A percentile compares a stretch with the other conserved stretches of the same genome.
phyloP scores from a whole-genome alignment of 2,329 filamentous ascomycete genomes.

The Penicillium sp. region DNA sequence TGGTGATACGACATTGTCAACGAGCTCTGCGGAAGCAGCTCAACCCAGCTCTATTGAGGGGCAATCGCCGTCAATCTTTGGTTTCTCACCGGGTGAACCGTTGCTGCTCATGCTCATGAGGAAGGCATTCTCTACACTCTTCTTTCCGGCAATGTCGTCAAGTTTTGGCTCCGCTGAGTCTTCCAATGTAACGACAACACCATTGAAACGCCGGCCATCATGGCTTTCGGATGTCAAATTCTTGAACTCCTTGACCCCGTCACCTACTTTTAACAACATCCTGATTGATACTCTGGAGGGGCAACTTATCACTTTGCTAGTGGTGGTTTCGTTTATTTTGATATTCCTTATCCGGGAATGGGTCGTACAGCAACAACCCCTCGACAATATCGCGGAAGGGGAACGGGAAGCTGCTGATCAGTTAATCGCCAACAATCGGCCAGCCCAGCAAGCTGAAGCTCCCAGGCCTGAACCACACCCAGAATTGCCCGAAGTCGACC shows the following conservation, averaged over 20 bases:
- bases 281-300: constrained; percentile 87
- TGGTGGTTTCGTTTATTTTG: constrained; percentile 94
- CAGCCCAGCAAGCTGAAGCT: constrained; percentile 30
- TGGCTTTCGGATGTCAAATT: constrained; percentile 65
- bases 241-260: constrained; percentile 65
- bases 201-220: constrained; percentile 47
- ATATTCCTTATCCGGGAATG: constrained; percentile 96
- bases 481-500: constrained; percentile 20
- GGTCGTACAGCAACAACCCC: constrained; percentile 96
- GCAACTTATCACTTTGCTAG: constrained; percentile 87
- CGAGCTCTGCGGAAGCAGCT: constrained; percentile 31
- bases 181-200: constrained; percentile 33
- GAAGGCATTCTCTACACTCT: constrained; percentile 44
- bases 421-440: constrained; percentile 45
- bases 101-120: constrained; percentile 53
- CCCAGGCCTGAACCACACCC: constrained; percentile 20
- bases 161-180: constrained; percentile 32
- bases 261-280: constrained; percentile 73
- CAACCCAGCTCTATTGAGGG: constrained; percentile 31
- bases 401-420: constrained; percentile 58
- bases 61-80: constrained; percentile 46
- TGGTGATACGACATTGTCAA: constrained; percentile 26
- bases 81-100: constrained; percentile 50
- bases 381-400: constrained; percentile 76
- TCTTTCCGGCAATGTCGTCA: constrained; percentile 37